Evolutionary conservation across 345 rosid species (phyloP).

Genomic region (Eucalyptus shirleyi): DNA sequence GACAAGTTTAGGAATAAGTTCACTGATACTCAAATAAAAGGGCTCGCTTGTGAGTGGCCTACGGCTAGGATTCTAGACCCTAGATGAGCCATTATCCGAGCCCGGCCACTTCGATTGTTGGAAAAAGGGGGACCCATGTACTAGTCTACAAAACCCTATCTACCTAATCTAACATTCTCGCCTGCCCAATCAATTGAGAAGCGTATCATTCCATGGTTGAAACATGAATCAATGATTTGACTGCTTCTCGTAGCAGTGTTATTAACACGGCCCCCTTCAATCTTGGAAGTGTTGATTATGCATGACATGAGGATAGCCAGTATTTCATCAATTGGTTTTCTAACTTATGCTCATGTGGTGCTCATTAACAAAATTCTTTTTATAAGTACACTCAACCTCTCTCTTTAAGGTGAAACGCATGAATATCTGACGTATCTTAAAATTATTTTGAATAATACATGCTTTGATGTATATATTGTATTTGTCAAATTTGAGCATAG

Average conservation of each 20-base stretch:
- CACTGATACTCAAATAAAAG: neutral
- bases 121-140: neutral
- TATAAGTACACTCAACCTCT: neutral
- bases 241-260: neutral
- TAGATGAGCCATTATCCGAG: neutral
- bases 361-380: neutral
- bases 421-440: neutral
- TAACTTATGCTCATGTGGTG: neutral
- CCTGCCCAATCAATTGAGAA: neutral
- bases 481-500: neutral
- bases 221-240: neutral
- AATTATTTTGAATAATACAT: neutral
- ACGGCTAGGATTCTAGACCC: neutral
- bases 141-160: neutral
- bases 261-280: neutral
- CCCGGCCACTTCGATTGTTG: neutral
- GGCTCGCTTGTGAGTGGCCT: neutral
- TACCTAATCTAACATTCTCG: neutral
- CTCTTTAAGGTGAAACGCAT: neutral
- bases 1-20: neutral
- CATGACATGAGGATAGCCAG: rapidly evolving
- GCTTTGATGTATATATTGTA: neutral
- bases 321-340: neutral
- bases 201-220: neutral
- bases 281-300: neutral